Conservation (phyloP, 805 yeast genomes). For the Wickerhamomyces mucosus region DNA sequence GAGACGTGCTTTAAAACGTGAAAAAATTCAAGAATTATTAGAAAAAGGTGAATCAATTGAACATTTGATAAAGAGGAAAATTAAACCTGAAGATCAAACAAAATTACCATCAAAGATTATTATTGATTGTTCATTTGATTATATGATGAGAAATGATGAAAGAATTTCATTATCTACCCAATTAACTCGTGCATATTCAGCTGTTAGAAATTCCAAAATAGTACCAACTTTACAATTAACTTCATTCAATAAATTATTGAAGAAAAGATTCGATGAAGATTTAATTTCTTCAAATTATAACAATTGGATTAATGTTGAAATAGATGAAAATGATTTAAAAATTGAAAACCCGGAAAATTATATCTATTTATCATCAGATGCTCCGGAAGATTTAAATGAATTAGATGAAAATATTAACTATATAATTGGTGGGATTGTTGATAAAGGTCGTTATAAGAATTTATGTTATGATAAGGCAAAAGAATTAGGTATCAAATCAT, state of each 20-base stretch:
- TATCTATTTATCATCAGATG: conserved; percentile 80
- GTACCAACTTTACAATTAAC: conserved; percentile 52
- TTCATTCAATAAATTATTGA: conserved; percentile 56
- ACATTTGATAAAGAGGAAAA: conserved; percentile 29
- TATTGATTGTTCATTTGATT: conserved; percentile 90
- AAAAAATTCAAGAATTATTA: conserved; percentile 24
- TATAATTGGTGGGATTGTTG: conserved; percentile 93
- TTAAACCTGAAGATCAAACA: conserved; percentile 31
- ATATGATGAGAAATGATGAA: conserved; percentile 72
- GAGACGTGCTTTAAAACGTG: conserved; percentile 31
- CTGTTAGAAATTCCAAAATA: conserved; percentile 51
- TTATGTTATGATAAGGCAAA: conserved; percentile 79
- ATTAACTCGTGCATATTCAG: conserved; percentile 73
- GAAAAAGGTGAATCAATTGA: conserved; percentile 31
- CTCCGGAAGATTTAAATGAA: conserved; percentile 55
- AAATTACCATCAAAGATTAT: conserved; percentile 45
- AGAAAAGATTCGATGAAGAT: conserved; percentile 56
- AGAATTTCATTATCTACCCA: conserved; percentile 66
- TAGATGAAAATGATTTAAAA: conserved; percentile 25
- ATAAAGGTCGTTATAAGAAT: conserved; percentile 80
- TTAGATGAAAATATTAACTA: conserved; percentile 67
- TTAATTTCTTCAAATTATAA: conserved; percentile 44
- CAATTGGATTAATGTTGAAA: conserved; percentile 59
- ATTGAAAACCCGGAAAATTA: conserved; percentile 29
- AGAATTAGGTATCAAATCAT: conserved; percentile 58